phyloP scores from a whole-genome alignment of 192 early-diverging fungal species.

The Coemansia interrupta region DNA sequence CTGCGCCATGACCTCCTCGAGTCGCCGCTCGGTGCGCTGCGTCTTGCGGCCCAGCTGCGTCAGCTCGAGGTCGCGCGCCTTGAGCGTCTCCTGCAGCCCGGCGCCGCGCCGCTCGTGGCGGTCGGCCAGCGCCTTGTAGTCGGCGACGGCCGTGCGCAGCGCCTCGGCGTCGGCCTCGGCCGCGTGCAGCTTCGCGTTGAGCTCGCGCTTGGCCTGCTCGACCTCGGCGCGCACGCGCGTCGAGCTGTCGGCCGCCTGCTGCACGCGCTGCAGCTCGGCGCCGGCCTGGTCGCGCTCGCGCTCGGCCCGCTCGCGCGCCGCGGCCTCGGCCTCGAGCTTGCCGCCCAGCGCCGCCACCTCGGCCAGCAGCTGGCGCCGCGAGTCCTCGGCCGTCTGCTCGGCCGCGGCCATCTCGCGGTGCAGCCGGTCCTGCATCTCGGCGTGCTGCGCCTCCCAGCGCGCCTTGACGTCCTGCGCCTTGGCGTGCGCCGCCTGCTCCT shows the following conservation, averaged over 20 bases:
- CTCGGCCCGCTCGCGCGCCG: constrained; percentile 57
- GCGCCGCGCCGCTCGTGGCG: constrained; percentile 71
- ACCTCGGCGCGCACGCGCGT: constrained; percentile 65
- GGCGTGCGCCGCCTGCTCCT: constrained; percentile 56
- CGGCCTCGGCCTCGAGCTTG: constrained; percentile 54
- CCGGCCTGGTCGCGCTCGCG: constrained; percentile 63
- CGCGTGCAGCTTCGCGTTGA: constrained; percentile 52
- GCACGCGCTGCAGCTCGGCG: constrained; percentile 60
- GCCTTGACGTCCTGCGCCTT: constrained; percentile 67
- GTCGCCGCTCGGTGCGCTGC: constrained; percentile 64
- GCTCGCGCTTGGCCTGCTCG: constrained; percentile 61
- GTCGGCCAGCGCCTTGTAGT: constrained; percentile 68
- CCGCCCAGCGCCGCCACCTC: constrained; percentile 61
- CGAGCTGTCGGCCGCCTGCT: constrained; percentile 55
- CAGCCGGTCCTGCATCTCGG: constrained; percentile 63
- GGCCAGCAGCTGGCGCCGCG: constrained; percentile 59
- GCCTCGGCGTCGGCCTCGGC: constrained; percentile 64
- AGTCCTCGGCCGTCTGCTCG: constrained; percentile 71
- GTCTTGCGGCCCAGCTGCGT: constrained; percentile 58
- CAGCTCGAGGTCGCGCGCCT: constrained; percentile 59
- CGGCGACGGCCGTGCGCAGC: constrained; percentile 42
- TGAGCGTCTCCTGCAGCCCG: constrained; percentile 59
- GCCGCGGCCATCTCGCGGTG: constrained; percentile 61
- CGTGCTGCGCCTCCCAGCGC: constrained; percentile 64
- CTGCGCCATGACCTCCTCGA: constrained; percentile 68